Evolutionary conservation across 768 basidiomycete genomes (phyloP).

Genomic region (Tephrocybe sp.): DNA sequence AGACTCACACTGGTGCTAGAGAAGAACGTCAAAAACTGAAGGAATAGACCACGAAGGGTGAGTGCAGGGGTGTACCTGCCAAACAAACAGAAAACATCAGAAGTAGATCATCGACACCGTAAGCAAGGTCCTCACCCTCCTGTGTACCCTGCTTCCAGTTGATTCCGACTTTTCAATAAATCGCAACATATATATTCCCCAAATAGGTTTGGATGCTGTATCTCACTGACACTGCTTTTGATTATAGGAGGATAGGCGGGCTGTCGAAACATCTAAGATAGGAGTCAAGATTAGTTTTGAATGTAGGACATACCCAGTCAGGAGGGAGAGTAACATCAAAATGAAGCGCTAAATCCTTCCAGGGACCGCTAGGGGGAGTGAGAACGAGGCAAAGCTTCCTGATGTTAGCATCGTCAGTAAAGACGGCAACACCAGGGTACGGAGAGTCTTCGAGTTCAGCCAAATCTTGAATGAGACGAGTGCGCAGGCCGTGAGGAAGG

Average conservation of each 20-base stretch:
- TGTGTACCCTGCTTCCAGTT: conserved; percentile 25
- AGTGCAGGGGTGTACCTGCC: conserved; percentile 39
- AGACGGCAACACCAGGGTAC: conserved; percentile 43
- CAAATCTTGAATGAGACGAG: conserved; percentile 38
- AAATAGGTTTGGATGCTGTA: conserved; percentile 40
- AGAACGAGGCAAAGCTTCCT: conserved; percentile 42
- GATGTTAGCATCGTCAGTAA: conserved; percentile 40
- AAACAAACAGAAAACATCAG: not conserved
- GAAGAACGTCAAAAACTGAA: conserved; percentile 19
- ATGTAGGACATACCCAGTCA: conserved; percentile 30
- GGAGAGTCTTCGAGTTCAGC: conserved; percentile 39
- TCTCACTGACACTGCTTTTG: conserved; percentile 27
- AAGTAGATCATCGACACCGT: not conserved
- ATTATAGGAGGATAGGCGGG: conserved; percentile 34
- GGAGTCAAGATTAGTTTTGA: not conserved
- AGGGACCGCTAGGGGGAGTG: conserved; percentile 41
- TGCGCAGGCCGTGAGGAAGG: conserved; percentile 21
- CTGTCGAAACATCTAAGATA: conserved; percentile 16
- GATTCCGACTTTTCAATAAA: conserved; percentile 25
- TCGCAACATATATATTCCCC: conserved; percentile 40
- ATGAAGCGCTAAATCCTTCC: conserved; percentile 38
- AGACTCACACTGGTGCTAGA: conserved; percentile 9
- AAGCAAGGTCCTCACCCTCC: conserved; percentile 28
- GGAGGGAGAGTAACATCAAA: conserved; percentile 36
- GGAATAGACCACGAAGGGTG: conserved; percentile 42